These are phyloP conservation scores for Neonectria coccinea DNA, from an alignment of 2,329 filamentous ascomycete species.

Conservation along the genomic window DNA sequence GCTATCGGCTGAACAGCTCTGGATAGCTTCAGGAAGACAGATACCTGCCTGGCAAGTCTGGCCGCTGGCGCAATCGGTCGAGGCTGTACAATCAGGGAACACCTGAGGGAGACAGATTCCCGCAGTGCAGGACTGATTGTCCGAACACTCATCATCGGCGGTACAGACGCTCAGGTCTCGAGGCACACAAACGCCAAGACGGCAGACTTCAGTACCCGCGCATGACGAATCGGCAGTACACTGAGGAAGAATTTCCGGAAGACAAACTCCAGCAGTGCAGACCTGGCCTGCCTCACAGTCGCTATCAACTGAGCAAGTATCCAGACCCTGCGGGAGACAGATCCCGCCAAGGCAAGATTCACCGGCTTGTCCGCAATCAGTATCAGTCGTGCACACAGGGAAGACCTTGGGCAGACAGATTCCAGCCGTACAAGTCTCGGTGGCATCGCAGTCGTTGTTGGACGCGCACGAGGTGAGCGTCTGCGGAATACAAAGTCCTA, in stretches of 20 bases:
- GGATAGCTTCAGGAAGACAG: slow-evolving; percentile 3
- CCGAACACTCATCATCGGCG: no score
- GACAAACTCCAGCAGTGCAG: slow-evolving; percentile 15
- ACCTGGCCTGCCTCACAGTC: slow-evolving; percentile 9
- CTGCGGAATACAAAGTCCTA: slow-evolving; percentile 17
- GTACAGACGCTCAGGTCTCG: no score
- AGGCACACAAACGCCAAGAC: slow-evolving; percentile 16
- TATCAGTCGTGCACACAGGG: slow-evolving; percentile 2
- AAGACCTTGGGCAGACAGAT: slow-evolving; percentile 9
- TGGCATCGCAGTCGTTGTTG: neutral
- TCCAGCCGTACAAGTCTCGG: slow-evolving; percentile 4
- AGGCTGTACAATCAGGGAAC: neutral
- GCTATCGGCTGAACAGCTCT: neutral
- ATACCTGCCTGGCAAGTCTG: slow-evolving; percentile 6
- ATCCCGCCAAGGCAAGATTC: slow-evolving; percentile 14
- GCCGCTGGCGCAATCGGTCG: slow-evolving; percentile 1
- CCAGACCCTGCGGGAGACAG: slow-evolving; percentile 13
- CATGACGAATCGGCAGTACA: slow-evolving; percentile 9
- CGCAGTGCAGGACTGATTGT: no score
- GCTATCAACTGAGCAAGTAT: slow-evolving; percentile 1
- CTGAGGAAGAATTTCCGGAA: no score
- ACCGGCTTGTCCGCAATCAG: slow-evolving; percentile 1
- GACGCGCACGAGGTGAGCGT: neutral
- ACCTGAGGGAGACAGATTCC: slow-evolving; percentile 8
- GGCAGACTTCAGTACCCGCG: neutral